These are phyloP conservation scores for Fusarium succisae DNA, from an alignment of 2,329 filamentous ascomycete species.

Conservation along the genomic window DNA sequence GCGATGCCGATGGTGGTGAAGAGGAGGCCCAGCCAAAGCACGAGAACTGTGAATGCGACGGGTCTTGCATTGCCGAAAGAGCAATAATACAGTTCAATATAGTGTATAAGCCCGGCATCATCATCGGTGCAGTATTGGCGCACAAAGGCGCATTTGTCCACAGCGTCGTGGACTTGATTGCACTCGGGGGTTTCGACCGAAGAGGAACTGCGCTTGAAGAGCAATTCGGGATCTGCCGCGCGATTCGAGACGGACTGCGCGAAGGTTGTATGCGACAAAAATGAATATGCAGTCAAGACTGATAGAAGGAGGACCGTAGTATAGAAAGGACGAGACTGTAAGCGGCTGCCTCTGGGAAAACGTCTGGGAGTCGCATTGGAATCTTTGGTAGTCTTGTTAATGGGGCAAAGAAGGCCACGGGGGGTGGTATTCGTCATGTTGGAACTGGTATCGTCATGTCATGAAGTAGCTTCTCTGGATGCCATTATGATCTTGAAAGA, in stretches of 20 bases:
- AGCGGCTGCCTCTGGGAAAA: conserved; percentile 46
- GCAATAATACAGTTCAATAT: conserved; percentile 93
- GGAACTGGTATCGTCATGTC: conserved; percentile 36
- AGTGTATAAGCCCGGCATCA: conserved; percentile 88
- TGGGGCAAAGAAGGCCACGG: conserved; percentile 8
- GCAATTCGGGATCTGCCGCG: conserved; percentile 10
- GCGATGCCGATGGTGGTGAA: conserved; percentile 98
- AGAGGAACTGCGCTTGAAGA: conserved; percentile 41
- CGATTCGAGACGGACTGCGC: conserved; percentile 15
- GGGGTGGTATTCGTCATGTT: conserved; percentile 27
- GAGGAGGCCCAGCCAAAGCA: conserved; percentile 85
- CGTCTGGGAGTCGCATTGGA: conserved; percentile 6
- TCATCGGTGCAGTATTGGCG: conserved; percentile 84
- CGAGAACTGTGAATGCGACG: conserved; percentile 80
- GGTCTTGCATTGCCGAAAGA: conserved; percentile 72
- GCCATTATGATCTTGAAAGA: conserved; percentile 11
- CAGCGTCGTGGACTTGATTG: conserved; percentile 77
- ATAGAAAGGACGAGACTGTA: conserved; percentile 61
- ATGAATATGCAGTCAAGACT: conserved; percentile 56
- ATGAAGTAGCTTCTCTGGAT: conserved; percentile 26
- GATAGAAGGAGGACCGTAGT: conserved; percentile 58
- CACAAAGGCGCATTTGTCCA: conserved; percentile 89
- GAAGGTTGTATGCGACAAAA: conserved; percentile 46
- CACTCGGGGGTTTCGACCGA: conserved; percentile 65
- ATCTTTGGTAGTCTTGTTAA: conserved; percentile 6